Percentiles rank a stretch among this genome's conserved stretches.
These are phyloP conservation scores for Elaeagnus macrophylla DNA, from an alignment of 306 rosid genomes.

Conservation along the genomic window DNA sequence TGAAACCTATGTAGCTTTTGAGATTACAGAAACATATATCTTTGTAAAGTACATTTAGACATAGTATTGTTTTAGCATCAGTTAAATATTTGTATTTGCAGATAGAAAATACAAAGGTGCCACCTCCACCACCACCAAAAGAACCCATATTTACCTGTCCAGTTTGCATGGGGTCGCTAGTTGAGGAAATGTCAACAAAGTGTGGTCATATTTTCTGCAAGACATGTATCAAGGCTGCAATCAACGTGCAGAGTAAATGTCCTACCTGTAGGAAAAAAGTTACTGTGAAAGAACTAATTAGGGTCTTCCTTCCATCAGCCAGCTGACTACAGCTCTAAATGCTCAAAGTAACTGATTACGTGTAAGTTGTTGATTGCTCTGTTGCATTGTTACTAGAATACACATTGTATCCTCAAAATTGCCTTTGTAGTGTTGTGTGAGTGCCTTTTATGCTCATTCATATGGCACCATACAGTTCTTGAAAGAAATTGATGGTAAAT, in stretches of 20 bases:
- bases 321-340: slow-evolving; percentile 30
- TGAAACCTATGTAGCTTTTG: background rate
- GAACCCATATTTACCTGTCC: slow-evolving; percentile 72
- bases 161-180: slow-evolving; percentile 53
- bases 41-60: background rate
- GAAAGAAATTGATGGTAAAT: background rate
- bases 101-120: slow-evolving; percentile 21
- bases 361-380: slow-evolving; percentile 22
- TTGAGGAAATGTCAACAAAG: slow-evolving; percentile 64
- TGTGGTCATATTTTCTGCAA: slow-evolving; percentile 96
- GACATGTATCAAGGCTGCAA: slow-evolving; percentile 47
- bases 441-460: background rate
- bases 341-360: slow-evolving; percentile 1
- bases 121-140: slow-evolving; percentile 52
- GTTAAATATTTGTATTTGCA: slow-evolving; percentile 22
- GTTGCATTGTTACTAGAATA: background rate
- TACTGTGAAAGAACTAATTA: slow-evolving; percentile 39
- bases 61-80: background rate
- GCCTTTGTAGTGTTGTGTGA: background rate
- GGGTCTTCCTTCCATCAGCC: slow-evolving; percentile 72
- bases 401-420: background rate
- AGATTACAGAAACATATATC: background rate
- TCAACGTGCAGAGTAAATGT: slow-evolving; percentile 39
- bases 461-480: background rate
- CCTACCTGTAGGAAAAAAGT: slow-evolving; percentile 77